Percentiles rank a stretch among this genome's conserved stretches.
phyloP scores from a whole-genome alignment of 306 rosid genomes.

The Sesbania bispinosa region DNA sequence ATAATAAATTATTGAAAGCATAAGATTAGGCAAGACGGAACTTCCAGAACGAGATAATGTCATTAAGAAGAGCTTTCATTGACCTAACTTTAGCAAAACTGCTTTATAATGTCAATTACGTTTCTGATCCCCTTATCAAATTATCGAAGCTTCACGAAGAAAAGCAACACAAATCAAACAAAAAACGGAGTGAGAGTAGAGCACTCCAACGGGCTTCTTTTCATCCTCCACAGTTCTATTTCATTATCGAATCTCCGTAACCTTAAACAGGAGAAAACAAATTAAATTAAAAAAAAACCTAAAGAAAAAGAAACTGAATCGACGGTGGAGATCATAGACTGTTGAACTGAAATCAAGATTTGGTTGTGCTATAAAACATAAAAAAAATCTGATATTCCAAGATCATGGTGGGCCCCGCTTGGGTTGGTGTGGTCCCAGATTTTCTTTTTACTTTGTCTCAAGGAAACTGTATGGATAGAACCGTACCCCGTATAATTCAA shows the following conservation, averaged over 20 bases:
- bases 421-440: conserved; percentile 41
- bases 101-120: conserved; percentile 5
- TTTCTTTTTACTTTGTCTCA: neutral
- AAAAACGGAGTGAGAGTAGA: neutral
- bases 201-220: conserved; percentile 22
- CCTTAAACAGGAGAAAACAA: neutral
- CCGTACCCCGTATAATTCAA: conserved; percentile 40
- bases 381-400: neutral
- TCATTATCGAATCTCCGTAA: conserved; percentile 18
- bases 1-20: neutral
- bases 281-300: neutral
- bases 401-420: conserved; percentile 3
- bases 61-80: neutral
- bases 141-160: neutral
- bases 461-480: conserved; percentile 43
- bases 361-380: no score
- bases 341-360: neutral
- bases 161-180: neutral
- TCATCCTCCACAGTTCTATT: no score
- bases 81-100: neutral
- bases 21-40: conserved; percentile 1
- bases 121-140: neutral
- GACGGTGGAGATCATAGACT: neutral
- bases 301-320: neutral
- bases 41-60: neutral